Evolutionary conservation across 2,329 filamentous ascomycete genomes (phyloP), one percentile per base, ranked within the genome.

Genomic region (Pseudogymnoascus sp.): DNA sequence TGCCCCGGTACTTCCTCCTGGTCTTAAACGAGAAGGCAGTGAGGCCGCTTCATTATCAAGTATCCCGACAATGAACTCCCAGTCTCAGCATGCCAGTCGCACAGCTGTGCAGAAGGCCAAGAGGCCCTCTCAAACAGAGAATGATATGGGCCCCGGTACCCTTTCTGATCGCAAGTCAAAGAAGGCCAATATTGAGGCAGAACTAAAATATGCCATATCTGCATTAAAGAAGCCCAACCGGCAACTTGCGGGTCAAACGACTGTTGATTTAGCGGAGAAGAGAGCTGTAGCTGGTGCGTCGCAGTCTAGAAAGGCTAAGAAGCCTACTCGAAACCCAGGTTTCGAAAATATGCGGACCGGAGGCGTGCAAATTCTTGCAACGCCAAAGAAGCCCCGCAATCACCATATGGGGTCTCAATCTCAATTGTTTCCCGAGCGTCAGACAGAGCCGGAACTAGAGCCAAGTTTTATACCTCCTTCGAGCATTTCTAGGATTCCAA

Each of bases 211-310:
- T 64, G 90, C 90, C 7, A 93, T 95, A 60, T 84, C 83, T 5
- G 83, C 86, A 8, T 74, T 93, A 43, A 87, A 89, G 72, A 91
- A 87, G 74, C 90, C 90, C 0, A 92, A 93, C 70, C 84, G 90
- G 53, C 82, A 84, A 22, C 79, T 89, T 41, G 88, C 87, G 11
- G 85, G 86, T 33, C 87, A 86, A 69, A 82, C 85, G 38, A 79
- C 89, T 63, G 84, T 83, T 3, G 88, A 90, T 67, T 87, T 84
- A 26, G 82, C 84, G 4, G 88, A 91, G 72, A 82, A 82, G 68
- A 83, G 86, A 62, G 77, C 79, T 4, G 78, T 78, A 14, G 77
- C 78, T 3, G 77, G 78, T 50, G 71, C 80, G 59, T 78, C 78
- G 12, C 76, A 78, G 56, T 71, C 77, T 26, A 77, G 76, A 70